A percentile compares a stretch with the other conserved stretches of the same genome.
Conservation (phyloP, 257 asterid genomes). For the Solanum chaucha region DNA sequence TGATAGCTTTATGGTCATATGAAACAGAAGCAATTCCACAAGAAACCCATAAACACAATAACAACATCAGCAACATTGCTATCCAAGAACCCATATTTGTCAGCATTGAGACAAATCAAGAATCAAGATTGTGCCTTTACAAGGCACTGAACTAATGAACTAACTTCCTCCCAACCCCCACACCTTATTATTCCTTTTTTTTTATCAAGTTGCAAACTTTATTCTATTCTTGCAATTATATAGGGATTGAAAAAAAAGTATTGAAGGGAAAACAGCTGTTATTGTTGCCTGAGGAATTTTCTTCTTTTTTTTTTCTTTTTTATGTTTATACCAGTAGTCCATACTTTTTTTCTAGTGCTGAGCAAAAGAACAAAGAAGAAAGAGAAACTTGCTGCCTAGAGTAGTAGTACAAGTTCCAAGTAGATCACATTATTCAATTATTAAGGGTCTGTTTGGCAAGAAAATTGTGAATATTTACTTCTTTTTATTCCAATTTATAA, state of each 20-base stretch:
- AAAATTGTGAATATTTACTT: not conserved
- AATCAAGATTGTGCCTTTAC: constrained; percentile 1
- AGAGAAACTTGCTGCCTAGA: not conserved
- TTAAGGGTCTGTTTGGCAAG: not conserved
- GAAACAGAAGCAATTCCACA: constrained; percentile 37
- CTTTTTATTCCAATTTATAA: too few relatives aligned
- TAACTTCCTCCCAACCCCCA: not conserved
- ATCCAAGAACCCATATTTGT: not conserved
- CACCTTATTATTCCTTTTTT: constrained; percentile 1
- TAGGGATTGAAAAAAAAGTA: not conserved
- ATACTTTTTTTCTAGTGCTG: not conserved
- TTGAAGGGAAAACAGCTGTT: not conserved
- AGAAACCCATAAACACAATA: constrained; percentile 19
- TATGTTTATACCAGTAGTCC: not conserved
- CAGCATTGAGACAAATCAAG: not conserved
- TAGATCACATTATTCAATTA: not conserved
- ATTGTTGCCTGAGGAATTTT: not conserved
- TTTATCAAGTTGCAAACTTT: constrained; percentile 11
- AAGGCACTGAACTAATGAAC: not conserved
- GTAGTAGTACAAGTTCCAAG: not conserved
- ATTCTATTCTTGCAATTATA: constrained; percentile 13
- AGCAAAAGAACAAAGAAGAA: not conserved
- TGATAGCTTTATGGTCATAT: constrained; percentile 56
- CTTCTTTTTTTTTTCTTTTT: not conserved
- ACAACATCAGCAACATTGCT: constrained; percentile 15